phyloP scores from a whole-genome alignment of 768 basidiomycete species.

The Psilocybe subaeruginosa region DNA sequence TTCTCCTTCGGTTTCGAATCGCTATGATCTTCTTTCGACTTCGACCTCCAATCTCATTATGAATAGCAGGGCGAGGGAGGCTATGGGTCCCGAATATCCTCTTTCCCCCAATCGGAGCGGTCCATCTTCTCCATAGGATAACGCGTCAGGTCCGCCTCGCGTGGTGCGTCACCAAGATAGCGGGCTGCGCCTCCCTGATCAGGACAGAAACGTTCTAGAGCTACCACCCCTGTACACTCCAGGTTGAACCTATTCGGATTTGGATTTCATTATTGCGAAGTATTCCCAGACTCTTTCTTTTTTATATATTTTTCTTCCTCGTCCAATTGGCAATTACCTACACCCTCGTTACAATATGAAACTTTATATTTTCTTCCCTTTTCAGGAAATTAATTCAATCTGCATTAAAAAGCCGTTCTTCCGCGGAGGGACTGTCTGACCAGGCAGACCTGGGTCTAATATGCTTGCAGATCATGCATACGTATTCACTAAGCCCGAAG shows the following conservation, averaged over 20 bases:
- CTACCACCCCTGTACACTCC: not conserved
- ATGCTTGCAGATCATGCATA: too few species aligned
- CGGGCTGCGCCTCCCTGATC: not conserved
- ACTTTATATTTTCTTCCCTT: too few species aligned
- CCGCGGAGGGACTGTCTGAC: not conserved
- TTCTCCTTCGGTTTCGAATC: not conserved
- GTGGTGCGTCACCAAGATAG: not conserved
- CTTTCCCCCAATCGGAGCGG: not conserved
- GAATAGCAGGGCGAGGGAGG: not conserved
- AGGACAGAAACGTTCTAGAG: not conserved
- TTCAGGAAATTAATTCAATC: too few species aligned
- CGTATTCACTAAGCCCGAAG: not conserved
- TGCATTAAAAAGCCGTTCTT: too few species aligned
- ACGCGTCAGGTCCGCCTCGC: not conserved
- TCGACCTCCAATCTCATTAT: not conserved
- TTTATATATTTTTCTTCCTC: not conserved
- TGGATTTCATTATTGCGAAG: not conserved
- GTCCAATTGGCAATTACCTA: too few species aligned
- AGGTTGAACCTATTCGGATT: not conserved
- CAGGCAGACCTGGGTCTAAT: not conserved
- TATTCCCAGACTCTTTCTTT: not conserved
- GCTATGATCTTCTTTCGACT: not conserved
- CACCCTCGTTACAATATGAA: too few species aligned
- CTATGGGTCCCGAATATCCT: not conserved
- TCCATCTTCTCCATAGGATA: not conserved